These are phyloP conservation scores for Clarkia xantiana DNA, from an alignment of 345 rosid species.

Conservation along the genomic window DNA sequence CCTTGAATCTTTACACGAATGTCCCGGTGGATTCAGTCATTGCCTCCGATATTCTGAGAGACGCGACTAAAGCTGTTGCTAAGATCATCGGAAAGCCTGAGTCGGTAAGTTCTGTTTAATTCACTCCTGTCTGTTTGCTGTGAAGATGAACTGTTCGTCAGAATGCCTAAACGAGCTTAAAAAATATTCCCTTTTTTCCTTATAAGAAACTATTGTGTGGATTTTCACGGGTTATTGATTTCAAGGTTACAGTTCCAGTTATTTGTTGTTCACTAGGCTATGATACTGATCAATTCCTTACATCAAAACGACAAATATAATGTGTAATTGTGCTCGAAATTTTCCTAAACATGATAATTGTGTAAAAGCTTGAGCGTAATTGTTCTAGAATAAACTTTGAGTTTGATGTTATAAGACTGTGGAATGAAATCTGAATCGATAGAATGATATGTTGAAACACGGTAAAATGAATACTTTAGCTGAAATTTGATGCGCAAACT, in stretches of 20 bases:
- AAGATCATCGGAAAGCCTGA: conserved; percentile 92
- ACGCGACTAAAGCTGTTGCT: conserved; percentile 74
- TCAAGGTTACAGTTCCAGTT: background rate
- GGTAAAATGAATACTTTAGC: too few species aligned
- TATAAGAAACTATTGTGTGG: background rate
- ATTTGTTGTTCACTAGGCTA: background rate
- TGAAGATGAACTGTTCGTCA: conserved; percentile 23
- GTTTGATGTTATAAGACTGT: too few species aligned
- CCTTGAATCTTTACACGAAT: conserved; percentile 67
- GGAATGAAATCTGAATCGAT: too few species aligned
- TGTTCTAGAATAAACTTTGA: too few species aligned
- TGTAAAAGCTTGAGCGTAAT: too few species aligned
- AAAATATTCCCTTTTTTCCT: background rate
- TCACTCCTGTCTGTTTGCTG: background rate
- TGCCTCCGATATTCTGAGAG: conserved; percentile 77
- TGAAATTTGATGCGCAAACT: too few species aligned
- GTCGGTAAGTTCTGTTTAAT: conserved; percentile 31
- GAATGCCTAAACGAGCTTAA: conserved; percentile 12
- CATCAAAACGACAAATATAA: too few species aligned
- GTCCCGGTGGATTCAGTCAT: conserved; percentile 79
- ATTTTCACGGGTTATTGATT: background rate
- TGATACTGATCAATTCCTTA: background rate
- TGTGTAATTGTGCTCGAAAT: too few species aligned
- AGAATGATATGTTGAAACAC: too few species aligned
- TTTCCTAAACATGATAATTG: too few species aligned